These are phyloP conservation scores for Epichloe amarillans DNA, from an alignment of 2,329 filamentous ascomycete genomes.

Conservation along the genomic window DNA sequence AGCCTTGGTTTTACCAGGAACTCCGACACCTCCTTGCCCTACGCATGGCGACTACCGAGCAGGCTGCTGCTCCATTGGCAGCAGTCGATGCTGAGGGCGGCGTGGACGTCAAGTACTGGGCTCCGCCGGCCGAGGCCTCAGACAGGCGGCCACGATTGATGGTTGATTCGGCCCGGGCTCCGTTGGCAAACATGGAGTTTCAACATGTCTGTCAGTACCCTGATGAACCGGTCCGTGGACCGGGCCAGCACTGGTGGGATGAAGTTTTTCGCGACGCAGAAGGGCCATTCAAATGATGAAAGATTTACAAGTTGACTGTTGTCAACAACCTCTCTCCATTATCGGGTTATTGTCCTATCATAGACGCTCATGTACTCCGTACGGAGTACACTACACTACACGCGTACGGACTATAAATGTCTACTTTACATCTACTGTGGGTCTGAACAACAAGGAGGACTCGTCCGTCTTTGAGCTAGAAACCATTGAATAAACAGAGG, in stretches of 20 bases:
- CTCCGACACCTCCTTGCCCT: constrained; percentile 8
- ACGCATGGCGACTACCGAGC: neutral
- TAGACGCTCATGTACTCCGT: too few relatives aligned
- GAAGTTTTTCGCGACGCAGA: neutral
- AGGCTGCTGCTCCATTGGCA: neutral
- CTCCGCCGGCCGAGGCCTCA: neutral
- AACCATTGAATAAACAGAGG: constrained; percentile 1
- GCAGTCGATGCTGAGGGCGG: neutral
- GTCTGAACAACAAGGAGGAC: too few relatives aligned
- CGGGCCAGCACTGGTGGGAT: neutral
- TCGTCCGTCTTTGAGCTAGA: neutral
- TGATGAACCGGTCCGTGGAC: neutral
- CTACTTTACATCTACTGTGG: too few relatives aligned
- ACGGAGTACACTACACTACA: too few relatives aligned
- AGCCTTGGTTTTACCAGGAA: constrained; percentile 12
- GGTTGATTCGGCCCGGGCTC: neutral
- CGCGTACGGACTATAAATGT: too few relatives aligned
- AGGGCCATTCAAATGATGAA: neutral
- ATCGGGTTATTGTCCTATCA: too few relatives aligned
- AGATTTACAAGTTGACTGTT: neutral
- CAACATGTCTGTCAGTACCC: neutral
- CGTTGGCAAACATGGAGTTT: neutral
- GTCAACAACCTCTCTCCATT: neutral
- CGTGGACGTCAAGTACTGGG: constrained; percentile 1
- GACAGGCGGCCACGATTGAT: neutral